Percentiles rank a stretch among this genome's conserved stretches.
These are phyloP conservation scores for Allantophomopsis cytisporea DNA, from an alignment of 2,329 filamentous ascomycete genomes.

Conservation along the genomic window DNA sequence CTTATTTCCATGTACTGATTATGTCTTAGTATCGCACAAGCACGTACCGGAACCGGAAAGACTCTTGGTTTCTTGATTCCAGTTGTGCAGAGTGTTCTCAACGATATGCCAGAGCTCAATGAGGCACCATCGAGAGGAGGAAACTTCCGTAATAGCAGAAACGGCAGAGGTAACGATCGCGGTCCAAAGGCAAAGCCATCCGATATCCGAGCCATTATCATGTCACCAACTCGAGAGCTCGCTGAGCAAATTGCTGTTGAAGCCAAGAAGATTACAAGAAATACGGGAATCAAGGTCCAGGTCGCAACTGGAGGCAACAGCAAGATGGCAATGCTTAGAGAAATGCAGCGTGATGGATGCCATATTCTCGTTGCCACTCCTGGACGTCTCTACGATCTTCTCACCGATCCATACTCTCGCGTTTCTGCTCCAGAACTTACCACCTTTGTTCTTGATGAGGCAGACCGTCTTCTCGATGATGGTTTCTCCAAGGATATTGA, in stretches of 20 bases:
- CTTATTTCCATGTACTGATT: constrained; percentile 3
- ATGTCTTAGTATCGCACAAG: constrained; percentile 64
- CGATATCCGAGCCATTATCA: constrained; percentile 57
- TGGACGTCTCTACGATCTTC: constrained; percentile 68
- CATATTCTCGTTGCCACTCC: constrained; percentile 86
- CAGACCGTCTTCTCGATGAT: constrained; percentile 95
- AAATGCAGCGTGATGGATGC: constrained; percentile 52
- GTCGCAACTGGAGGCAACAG: constrained; percentile 82
- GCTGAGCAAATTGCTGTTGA: constrained; percentile 72
- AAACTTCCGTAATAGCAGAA: too few species aligned
- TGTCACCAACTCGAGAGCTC: constrained; percentile 73
- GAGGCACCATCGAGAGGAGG: constrained; percentile 9
- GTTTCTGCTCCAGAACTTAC: constrained; percentile 46
- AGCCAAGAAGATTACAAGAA: constrained; percentile 32
- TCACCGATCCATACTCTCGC: constrained; percentile 39
- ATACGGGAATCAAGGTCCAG: constrained; percentile 35
- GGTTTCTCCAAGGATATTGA: constrained; percentile 59
- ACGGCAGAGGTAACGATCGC: too few species aligned
- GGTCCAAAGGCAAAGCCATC: constrained; percentile 16
- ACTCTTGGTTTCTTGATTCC: constrained; percentile 89
- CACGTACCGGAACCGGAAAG: constrained; percentile 94
- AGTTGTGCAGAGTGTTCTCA: constrained; percentile 68
- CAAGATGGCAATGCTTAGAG: constrained; percentile 34
- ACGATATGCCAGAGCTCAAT: constrained; percentile 41
- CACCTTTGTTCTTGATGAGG: constrained; percentile 90